These are phyloP conservation scores for Sonneratia alba DNA, from an alignment of 345 rosid species.

Conservation along the genomic window DNA sequence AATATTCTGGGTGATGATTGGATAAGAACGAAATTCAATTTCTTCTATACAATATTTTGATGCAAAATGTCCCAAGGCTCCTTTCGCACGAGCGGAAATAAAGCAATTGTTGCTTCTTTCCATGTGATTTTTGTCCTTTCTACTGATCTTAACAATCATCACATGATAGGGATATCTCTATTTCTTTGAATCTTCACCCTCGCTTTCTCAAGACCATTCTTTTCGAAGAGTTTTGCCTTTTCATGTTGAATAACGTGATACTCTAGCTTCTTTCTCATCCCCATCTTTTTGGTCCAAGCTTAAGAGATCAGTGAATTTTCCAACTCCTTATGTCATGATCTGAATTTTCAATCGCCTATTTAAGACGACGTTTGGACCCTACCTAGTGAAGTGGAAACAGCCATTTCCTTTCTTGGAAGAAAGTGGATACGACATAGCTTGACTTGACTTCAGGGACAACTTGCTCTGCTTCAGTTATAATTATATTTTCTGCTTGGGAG, in stretches of 20 bases:
- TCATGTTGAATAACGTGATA: slow-evolving; percentile 7
- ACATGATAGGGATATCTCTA: slow-evolving; percentile 8
- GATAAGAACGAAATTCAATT: not conserved
- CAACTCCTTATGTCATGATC: not conserved
- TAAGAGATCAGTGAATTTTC: not conserved
- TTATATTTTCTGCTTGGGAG: no score
- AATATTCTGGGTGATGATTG: not conserved
- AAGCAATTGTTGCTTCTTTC: not conserved
- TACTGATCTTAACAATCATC: not conserved
- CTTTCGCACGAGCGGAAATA: not conserved
- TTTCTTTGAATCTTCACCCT: slow-evolving; percentile 13
- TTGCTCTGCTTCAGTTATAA: not conserved
- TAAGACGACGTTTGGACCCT: not conserved
- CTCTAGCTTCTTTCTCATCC: not conserved
- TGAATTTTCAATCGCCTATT: not conserved
- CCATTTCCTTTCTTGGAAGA: not conserved
- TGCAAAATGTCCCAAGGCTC: not conserved
- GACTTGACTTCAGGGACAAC: not conserved
- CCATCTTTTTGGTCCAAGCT: not conserved
- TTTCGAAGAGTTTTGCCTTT: slow-evolving; percentile 8
- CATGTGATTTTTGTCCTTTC: not conserved
- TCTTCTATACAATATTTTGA: not conserved
- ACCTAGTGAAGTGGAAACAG: not conserved
- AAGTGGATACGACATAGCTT: not conserved
- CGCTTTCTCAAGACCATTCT: not conserved